Percentiles rank a stretch among this genome's conserved stretches.
Conservation (phyloP, 2,329 filamentous ascomycete genomes). For the Fusarium luffae region DNA sequence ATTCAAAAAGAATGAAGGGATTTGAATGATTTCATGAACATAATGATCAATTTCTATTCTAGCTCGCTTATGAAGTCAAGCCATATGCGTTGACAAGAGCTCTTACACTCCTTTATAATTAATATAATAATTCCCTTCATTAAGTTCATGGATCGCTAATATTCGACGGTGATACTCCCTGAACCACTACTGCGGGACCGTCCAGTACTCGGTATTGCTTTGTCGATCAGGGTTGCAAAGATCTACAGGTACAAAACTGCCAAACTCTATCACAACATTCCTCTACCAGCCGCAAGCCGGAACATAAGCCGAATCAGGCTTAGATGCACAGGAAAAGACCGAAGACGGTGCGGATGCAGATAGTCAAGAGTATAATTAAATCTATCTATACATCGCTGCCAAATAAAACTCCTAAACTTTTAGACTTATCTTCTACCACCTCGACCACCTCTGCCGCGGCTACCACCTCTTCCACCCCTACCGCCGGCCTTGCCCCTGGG, state of each 20-base stretch:
- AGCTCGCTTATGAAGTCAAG: not conserved
- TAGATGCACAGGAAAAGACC: not conserved
- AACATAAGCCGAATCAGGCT: not conserved
- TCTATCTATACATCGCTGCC: slow-evolving; percentile 36
- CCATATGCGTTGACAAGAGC: not conserved
- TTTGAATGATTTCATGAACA: not conserved
- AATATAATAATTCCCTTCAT: not conserved
- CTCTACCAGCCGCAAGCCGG: not conserved
- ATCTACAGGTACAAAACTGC: slow-evolving; percentile 11
- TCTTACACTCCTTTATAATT: slow-evolving; percentile 7
- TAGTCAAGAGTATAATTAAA: slow-evolving; percentile 34
- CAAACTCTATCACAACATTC: slow-evolving; percentile 7
- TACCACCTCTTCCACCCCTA: not conserved
- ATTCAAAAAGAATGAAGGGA: not conserved
- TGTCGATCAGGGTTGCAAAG: slow-evolving; percentile 7
- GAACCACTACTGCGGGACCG: no score
- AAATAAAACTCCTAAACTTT: slow-evolving; percentile 29
- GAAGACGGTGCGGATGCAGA: not conserved
- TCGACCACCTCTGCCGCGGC: not conserved
- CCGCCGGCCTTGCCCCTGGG: slow-evolving; percentile 40
- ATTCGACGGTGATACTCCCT: not conserved
- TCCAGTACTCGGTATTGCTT: not conserved
- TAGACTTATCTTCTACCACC: slow-evolving; percentile 31
- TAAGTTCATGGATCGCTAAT: not conserved
- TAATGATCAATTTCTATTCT: not conserved